A percentile compares a stretch with the other conserved stretches of the same genome.
These are phyloP conservation scores for Pelagophyceae sp. DNA, from an alignment of 352 stramenopile genomes.

Conservation along the genomic window DNA sequence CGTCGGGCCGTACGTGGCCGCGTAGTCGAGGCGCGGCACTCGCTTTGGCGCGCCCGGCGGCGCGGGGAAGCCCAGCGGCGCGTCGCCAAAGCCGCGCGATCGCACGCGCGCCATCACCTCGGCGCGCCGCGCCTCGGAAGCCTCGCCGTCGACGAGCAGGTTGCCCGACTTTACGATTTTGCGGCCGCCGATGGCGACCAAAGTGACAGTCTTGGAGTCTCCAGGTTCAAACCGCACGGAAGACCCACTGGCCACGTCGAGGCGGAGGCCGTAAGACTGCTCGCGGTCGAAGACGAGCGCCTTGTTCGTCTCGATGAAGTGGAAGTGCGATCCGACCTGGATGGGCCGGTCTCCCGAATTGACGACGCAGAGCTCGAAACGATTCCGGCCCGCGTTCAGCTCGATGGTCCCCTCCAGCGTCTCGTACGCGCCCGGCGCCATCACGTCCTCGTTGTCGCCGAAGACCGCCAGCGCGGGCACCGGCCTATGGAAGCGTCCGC, in stretches of 20 bases:
- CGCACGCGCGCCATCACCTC: conserved; percentile 50
- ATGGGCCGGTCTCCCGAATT: conserved; percentile 90
- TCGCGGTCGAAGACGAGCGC: conserved; percentile 84
- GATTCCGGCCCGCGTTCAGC: conserved; percentile 63
- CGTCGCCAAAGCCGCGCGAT: conserved; percentile 28
- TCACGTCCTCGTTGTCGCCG: conserved; percentile 30
- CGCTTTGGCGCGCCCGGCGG: neutral
- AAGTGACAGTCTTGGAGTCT: conserved; percentile 84
- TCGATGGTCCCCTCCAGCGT: conserved; percentile 53
- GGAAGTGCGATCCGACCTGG: conserved; percentile 86
- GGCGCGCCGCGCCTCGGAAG: conserved; percentile 35
- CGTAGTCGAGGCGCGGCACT: neutral
- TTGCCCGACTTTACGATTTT: conserved; percentile 73
- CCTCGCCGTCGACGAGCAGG: conserved; percentile 65
- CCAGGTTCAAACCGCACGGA: conserved; percentile 90
- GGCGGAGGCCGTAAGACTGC: conserved; percentile 72
- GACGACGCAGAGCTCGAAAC: conserved; percentile 76
- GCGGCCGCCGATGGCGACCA: conserved; percentile 80
- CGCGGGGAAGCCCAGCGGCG: no score
- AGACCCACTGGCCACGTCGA: conserved; percentile 84
- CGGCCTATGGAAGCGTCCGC: no score
- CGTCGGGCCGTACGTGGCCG: conserved; percentile 36
- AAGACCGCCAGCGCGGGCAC: conserved; percentile 65
- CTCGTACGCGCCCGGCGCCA: conserved; percentile 49
- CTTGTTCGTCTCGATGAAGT: conserved; percentile 89